Base-by-base conservation (phyloP, 2,329 filamentous ascomycete genomes). In the Pyricularia pennisetigena region DNA sequence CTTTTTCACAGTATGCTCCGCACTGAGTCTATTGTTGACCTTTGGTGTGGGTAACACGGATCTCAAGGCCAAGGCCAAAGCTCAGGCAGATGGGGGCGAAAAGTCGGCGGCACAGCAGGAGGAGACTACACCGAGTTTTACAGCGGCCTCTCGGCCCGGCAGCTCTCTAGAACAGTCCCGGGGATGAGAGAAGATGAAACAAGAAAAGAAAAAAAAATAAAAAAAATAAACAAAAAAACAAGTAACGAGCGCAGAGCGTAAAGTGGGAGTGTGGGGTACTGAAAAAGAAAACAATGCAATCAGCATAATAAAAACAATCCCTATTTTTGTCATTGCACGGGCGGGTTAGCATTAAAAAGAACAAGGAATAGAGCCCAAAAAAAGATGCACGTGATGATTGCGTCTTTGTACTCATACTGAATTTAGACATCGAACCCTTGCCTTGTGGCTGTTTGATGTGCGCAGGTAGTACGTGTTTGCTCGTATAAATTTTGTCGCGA, bases 21-120 rank as follows among this genome's bases (percentile, higher is more conserved):
- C 70, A 0, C 12, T 71, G 1, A 70, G 70, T 9, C 57, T 73
- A 16, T 26, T 67, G 12, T 32, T 74, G 69, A 71, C 71, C 0
- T 66, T 70, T 16, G 71, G 71, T 0, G 68, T 74, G 3, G 73
- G 73, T 9, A 73, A 74, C 28, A 74, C 73, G 24, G 66, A 69
- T 4, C 59, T 74, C 1, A 73, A 72, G 62, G 67, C 69, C 65
- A 70, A 71, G 67, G n/a, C 3, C n/a, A 49, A 65, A n/a, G 9
- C 20, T 14, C 64, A 65, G 9, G 64, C 30, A 16, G 57, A 61
- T 24, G n/a, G 10, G 57, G n/a, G n/a, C 9, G 23, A 61, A 26
- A 61, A 12, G n/a, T 3, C 23, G n/a, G n/a, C 23, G n/a, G n/a
- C 14, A 8, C 24, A 23, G n/a, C 57, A 61, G 57, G 57, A 3